A percentile compares a stretch with the other conserved stretches of the same genome.
phyloP scores from a whole-genome alignment of 2,329 filamentous ascomycete genomes.

The Diplocarpon mali region DNA sequence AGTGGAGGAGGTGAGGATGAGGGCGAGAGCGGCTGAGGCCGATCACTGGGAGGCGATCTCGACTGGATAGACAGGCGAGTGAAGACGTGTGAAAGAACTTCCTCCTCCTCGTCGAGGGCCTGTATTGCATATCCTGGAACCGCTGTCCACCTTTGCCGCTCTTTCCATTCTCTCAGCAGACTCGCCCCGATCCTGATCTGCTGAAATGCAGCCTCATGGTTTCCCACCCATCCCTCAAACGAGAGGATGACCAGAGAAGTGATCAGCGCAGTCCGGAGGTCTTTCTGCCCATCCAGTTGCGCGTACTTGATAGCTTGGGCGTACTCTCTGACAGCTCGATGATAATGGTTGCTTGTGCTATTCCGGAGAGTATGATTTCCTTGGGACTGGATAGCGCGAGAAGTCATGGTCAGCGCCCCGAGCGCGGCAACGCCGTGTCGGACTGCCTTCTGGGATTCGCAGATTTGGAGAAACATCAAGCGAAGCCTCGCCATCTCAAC shows the following conservation, averaged over 20 bases:
- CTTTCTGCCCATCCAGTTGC: background rate
- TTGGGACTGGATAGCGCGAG: conserved; percentile 6
- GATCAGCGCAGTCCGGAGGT: conserved; percentile 2
- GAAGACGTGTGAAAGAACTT: conserved; percentile 5
- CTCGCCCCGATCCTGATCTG: background rate
- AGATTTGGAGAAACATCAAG: conserved; percentile 8
- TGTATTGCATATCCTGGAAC: background rate
- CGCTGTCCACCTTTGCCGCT: background rate
- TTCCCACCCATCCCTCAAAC: conserved; percentile 43
- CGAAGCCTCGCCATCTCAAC: background rate
- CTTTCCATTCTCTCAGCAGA: background rate
- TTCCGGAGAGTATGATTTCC: conserved; percentile 3
- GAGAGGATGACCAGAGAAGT: conserved; percentile 34
- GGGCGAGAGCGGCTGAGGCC: too few relatives aligned
- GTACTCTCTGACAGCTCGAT: conserved; percentile 6
- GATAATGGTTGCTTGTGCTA: too few relatives aligned
- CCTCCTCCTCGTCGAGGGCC: background rate
- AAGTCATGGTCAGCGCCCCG: conserved; percentile 7
- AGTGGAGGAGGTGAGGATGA: too few relatives aligned
- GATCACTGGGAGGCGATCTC: too few relatives aligned
- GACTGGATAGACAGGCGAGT: background rate
- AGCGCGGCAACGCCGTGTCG: background rate
- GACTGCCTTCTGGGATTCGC: conserved; percentile 1
- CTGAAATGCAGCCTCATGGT: conserved; percentile 5
- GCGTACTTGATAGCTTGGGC: conserved; percentile 1